Evolutionary conservation across 176 grass and related monocot genomes (phyloP).

Genomic region (Metroxylon sagu): DNA sequence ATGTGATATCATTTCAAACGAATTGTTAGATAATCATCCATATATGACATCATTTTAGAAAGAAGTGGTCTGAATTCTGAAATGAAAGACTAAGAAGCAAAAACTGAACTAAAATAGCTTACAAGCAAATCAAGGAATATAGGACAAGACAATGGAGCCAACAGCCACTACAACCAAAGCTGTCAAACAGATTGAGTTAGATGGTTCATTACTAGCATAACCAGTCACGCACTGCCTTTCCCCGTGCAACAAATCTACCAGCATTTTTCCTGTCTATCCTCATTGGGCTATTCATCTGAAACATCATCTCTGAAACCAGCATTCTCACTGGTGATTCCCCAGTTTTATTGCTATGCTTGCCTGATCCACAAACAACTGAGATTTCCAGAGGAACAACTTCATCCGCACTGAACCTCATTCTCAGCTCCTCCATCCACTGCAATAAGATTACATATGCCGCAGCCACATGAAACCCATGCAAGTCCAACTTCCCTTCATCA

Average conservation of each 20-base stretch:
- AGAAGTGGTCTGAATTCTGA: too few relatives aligned
- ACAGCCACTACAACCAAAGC: too few relatives aligned
- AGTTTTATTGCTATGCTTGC: constrained; percentile 60
- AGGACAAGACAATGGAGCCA: too few relatives aligned
- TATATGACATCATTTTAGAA: too few relatives aligned
- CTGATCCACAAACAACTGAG: constrained; percentile 54
- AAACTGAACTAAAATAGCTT: too few relatives aligned
- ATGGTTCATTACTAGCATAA: constrained; percentile 12
- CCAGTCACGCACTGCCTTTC: constrained; percentile 57
- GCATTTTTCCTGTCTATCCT: constrained; percentile 51
- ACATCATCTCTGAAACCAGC: constrained; percentile 53
- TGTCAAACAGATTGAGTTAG: too few relatives aligned
- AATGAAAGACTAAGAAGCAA: too few relatives aligned
- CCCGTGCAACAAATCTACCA: constrained; percentile 49
- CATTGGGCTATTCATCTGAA: constrained; percentile 52
- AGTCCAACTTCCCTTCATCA: constrained; percentile 67
- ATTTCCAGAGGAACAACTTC: constrained; percentile 40
- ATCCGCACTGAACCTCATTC: neutral
- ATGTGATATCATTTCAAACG: too few relatives aligned
- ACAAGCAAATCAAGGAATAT: too few relatives aligned
- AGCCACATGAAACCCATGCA: constrained; percentile 59
- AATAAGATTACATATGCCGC: constrained; percentile 68
- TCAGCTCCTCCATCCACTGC: constrained; percentile 57
- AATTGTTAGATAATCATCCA: too few relatives aligned
- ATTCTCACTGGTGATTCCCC: constrained; percentile 61